These are phyloP conservation scores for Tuctoria greenei DNA, from an alignment of 176 grass and related monocot species.

Conservation along the genomic window DNA sequence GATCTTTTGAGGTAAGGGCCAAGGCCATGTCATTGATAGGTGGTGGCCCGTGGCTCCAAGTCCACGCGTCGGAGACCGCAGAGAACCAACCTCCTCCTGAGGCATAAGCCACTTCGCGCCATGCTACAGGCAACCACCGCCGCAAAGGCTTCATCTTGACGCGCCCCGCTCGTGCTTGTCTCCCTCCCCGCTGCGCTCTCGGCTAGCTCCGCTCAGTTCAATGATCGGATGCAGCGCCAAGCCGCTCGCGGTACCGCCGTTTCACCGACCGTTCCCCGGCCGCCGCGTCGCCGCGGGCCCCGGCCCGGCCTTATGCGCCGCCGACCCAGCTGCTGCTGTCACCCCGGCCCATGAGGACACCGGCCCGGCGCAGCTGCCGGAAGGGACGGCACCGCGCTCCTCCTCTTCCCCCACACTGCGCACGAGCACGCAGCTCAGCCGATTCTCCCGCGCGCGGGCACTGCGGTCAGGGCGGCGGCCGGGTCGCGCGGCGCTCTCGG, in stretches of 20 bases:
- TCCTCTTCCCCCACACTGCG: constrained; percentile 7
- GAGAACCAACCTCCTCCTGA: no score
- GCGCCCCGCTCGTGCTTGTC: not conserved
- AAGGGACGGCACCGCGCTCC: not conserved
- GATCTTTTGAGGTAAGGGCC: no score
- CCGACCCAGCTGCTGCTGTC: not conserved
- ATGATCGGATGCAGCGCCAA: not conserved
- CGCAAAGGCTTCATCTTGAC: not conserved
- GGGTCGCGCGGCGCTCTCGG: not conserved
- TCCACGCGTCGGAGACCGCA: no score
- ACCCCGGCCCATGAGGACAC: not conserved
- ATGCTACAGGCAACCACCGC: not conserved
- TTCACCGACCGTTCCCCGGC: constrained; percentile 23
- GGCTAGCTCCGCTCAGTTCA: not conserved
- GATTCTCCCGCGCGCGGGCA: constrained; percentile 68
- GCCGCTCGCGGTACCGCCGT: not conserved
- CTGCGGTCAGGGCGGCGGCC: constrained; percentile 62
- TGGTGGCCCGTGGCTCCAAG: no score
- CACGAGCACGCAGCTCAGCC: constrained; percentile 53
- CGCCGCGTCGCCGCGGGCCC: not conserved
- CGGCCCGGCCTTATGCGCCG: constrained; percentile 20
- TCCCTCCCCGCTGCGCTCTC: not conserved
- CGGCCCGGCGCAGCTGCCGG: not conserved
- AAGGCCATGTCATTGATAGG: no score
- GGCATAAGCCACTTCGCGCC: no score